Base-by-base conservation (phyloP, 345 rosid genomes). In the Bruguiera gymnorhiza region DNA sequence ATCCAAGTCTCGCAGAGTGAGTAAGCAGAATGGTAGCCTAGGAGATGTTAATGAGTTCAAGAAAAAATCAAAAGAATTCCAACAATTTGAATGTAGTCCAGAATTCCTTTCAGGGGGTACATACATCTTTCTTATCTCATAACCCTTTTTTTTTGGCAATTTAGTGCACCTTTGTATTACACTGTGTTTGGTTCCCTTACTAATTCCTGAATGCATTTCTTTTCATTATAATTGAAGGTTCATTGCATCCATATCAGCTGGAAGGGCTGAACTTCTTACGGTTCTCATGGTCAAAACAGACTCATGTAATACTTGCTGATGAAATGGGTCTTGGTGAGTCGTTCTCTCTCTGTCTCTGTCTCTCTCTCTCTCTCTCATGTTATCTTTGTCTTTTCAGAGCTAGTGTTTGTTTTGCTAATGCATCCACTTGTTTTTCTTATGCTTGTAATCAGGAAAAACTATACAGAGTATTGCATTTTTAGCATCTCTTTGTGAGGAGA, bases 241-340 rank as follows among this genome's bases (percentile, higher is more conserved):
- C 94, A 65, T 74, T 96, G 74, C 98, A 96, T 77, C 99, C 97
- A 2, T 96, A 96, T 81, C 99, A 96, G 83, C 89, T 96, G 69
- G 98, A 92, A 86, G 98, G 99, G 50, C 84, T 96, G 75, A 96
- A 96, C 70, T 96, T 96, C 86, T 73, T 96, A 77, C 92, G 97
- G 59, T 96, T 87, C 76, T 90, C 99, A 20, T 96, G 97, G 96
- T 90, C 97, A 71, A 92, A 92, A 75, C 96, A 90, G 65, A 92
- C 98, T 3, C 98, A 96, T 83, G 99, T 90, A 37, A 92, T 96
- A 75, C 98, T 96, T 75, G 99, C 99, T 70, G 99, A 96, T 86
- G 99, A 96, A 76, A 96, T 96, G 99, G 99, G 98, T 60, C 86
- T 96, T 72, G 99, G 99, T 92, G 82, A 78, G 75, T 70, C 57